A percentile compares a stretch with the other conserved stretches of the same genome.
Evolutionary conservation across 1,284 basidiomycete species (phyloP).

Genomic region (Agaricales sp.): DNA sequence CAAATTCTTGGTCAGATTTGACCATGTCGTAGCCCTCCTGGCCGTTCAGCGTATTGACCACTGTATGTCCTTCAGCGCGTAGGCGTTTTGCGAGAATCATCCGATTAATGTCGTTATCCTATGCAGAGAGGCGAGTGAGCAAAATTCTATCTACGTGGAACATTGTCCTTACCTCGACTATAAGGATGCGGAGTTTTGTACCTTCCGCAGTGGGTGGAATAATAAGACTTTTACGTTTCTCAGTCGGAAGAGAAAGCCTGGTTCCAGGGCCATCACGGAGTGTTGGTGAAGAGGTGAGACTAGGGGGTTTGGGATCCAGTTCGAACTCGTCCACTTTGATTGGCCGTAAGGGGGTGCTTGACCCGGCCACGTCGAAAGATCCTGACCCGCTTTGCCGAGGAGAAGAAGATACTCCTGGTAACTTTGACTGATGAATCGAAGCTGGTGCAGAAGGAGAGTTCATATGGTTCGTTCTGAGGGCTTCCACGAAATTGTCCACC

Average conservation of each 20-base stretch:
- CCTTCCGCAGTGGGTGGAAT: neutral
- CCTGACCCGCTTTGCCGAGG: constrained; percentile 12
- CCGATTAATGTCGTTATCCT: constrained; percentile 76
- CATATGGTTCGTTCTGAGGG: constrained; percentile 38
- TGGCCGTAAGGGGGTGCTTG: constrained; percentile 26
- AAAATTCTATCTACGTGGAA: neutral
- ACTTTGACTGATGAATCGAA: constrained; percentile 1
- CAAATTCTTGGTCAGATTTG: constrained; percentile 51
- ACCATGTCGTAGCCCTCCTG: constrained; percentile 67
- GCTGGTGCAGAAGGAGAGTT: constrained; percentile 2
- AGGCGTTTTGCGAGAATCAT: constrained; percentile 66
- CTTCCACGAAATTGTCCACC: constrained; percentile 58
- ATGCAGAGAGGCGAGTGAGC: neutral
- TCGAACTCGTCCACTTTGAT: constrained; percentile 30
- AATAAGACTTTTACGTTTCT: neutral
- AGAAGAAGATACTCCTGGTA: neutral
- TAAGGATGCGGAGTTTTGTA: constrained; percentile 44
- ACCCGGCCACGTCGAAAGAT: constrained; percentile 23
- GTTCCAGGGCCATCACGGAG: neutral
- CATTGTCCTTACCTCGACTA: constrained; percentile 51
- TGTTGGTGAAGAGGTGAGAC: neutral
- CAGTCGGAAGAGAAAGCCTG: neutral
- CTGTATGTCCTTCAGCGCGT: constrained; percentile 55
- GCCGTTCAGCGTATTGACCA: constrained; percentile 65
- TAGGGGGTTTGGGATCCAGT: constrained; percentile 15